A percentile compares a stretch with the other conserved stretches of the same genome.
phyloP scores from a whole-genome alignment of 495 filamentous ascomycete genomes.

The Amphirosellinia nigrospora region DNA sequence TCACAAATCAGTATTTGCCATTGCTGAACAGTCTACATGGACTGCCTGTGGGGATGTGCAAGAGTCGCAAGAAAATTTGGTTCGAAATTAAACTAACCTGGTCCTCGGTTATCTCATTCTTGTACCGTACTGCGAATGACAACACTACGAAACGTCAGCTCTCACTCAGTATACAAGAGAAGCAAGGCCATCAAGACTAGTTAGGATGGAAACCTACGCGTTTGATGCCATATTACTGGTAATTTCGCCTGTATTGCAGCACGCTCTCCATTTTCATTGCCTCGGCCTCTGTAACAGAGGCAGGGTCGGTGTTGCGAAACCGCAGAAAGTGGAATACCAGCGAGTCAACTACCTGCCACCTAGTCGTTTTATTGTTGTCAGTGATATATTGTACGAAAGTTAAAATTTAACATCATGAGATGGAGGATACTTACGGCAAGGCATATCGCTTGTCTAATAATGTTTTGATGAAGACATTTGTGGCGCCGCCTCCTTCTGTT shows the following conservation, averaged over 20 bases:
- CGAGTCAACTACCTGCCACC: slow-evolving; percentile 82
- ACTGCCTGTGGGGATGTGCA: neutral
- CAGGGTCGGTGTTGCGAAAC: slow-evolving; percentile 67
- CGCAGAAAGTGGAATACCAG: slow-evolving; percentile 96
- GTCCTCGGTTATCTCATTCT: slow-evolving; percentile 76
- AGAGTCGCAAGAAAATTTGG: neutral
- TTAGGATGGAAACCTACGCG: slow-evolving; percentile 9
- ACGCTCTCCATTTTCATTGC: slow-evolving; percentile 54
- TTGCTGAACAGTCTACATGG: neutral
- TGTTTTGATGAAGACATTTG: slow-evolving; percentile 89
- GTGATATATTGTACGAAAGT: neutral
- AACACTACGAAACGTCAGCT: slow-evolving; percentile 63
- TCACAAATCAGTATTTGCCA: neutral
- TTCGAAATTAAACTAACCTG: slow-evolving; percentile 27
- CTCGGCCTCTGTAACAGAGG: slow-evolving; percentile 46
- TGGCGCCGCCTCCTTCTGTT: slow-evolving; percentile 78
- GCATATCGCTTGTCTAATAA: slow-evolving; percentile 97
- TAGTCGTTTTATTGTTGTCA: slow-evolving; percentile 50
- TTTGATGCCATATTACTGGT: slow-evolving; percentile 89
- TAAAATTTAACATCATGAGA: neutral
- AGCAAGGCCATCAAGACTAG: neutral
- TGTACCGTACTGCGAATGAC: slow-evolving; percentile 91
- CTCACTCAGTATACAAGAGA: neutral
- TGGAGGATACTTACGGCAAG: slow-evolving; percentile 59
- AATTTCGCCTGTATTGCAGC: slow-evolving; percentile 63